Conservation (phyloP, 306 rosid species). For the Canavalia ensiformis region DNA sequence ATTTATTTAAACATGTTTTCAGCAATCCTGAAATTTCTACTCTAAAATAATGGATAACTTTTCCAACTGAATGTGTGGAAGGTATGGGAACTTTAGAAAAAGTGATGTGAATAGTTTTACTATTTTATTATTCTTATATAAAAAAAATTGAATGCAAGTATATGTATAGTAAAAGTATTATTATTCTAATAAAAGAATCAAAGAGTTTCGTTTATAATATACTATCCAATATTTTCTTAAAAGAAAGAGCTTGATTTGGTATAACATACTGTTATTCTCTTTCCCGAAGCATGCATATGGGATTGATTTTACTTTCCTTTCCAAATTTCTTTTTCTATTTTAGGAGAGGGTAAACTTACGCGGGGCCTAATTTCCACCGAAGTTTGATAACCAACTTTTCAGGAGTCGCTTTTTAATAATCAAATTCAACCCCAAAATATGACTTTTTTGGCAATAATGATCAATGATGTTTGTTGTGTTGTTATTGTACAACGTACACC, state of each 20-base stretch:
- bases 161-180: slow-evolving; percentile 15
- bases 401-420: slow-evolving; percentile 8
- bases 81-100: neutral
- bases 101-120: neutral
- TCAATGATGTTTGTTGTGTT: slow-evolving; percentile 9
- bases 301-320: slow-evolving; percentile 38
- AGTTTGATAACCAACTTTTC: slow-evolving; percentile 39
- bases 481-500: slow-evolving; percentile 1
- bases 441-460: slow-evolving; percentile 10
- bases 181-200: slow-evolving; percentile 20
- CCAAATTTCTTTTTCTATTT: slow-evolving; percentile 31
- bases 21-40: neutral
- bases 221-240: slow-evolving; percentile 18
- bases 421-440: neutral
- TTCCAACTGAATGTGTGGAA: neutral
- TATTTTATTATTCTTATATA: neutral
- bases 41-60: slow-evolving; percentile 29
- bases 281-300: slow-evolving; percentile 23
- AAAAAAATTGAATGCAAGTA: neutral
- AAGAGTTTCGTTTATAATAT: slow-evolving; percentile 18
- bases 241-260: slow-evolving; percentile 27
- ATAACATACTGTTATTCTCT: neutral
- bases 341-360: neutral
- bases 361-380: slow-evolving; percentile 39
- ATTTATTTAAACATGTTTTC: neutral